Base-by-base conservation (phyloP, 208 protist genomes). In the Trypanosoma theileri region DNA sequence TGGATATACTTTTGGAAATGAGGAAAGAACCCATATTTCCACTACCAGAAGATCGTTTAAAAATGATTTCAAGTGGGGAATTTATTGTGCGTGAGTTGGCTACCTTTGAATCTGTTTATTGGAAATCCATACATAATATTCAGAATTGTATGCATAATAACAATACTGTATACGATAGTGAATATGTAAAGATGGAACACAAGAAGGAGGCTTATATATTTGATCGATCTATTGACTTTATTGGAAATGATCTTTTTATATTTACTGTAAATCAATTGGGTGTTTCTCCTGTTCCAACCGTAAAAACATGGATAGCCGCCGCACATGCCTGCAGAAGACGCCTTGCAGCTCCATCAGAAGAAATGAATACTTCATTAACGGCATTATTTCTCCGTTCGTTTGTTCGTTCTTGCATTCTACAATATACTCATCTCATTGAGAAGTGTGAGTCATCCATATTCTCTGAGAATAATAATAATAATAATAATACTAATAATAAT, bases 41-140 rank as follows among this genome's bases (percentile, higher is more conserved):
- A 13, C 40, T 79, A n/a, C 60, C 73, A 17, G 28, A n/a, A 26
- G 22, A 35, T 17, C n/a, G 45, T 61, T 22, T 21, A 13, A n/a
- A 40, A 4, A 12, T 62, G 0, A 41, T 40, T 19, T 9, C 31
- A 6, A 42, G 19, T 45, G 59, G n/a, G 7, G n/a, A 40, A 22
- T 69, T 75, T 62, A 45, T 75, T 40, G 61, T 79, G 3, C 21
- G 52, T 21, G 73, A 79, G 41, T 57, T 92, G 76, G 78, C 77
- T 2, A 71, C 66, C 2, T 72, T 77, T 12, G 66, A 51, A 14
- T 72, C 82, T 31, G 75, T 92, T 55, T 87, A 76, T 50, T 92
- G 86, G 81, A n/a, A 48, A 31, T 41, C 53, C 31, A 16, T 63
- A 4, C 4, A 14, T 11, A 40, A 35, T 24, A 0, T 1, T 51